phyloP scores from a whole-genome alignment of 2,329 filamentous ascomycete genomes.

The Hansfordia pulvinata region DNA sequence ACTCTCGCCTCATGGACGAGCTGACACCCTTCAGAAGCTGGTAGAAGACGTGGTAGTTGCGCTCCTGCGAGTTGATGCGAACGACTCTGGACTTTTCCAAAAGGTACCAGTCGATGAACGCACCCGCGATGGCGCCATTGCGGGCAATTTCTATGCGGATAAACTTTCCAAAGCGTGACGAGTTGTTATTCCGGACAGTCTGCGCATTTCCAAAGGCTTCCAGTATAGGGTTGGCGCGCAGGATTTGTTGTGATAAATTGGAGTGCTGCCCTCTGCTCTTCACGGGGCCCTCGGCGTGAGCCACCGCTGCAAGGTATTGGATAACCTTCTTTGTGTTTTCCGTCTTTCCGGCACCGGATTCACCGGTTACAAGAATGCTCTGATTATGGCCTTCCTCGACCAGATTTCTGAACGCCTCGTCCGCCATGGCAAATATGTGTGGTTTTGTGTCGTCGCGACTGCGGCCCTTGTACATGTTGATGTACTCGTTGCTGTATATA shows the following conservation, averaged over 20 bases:
- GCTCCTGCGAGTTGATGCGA: constrained; percentile 70
- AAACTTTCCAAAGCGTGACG: constrained; percentile 95
- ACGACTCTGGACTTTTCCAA: constrained; percentile 97
- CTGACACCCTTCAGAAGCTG: constrained; percentile 83
- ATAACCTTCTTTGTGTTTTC: constrained; percentile 99
- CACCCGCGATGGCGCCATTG: constrained; percentile 80
- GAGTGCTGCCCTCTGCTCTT: constrained; percentile 52
- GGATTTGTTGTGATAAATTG: constrained; percentile 89
- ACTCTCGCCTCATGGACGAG: constrained; percentile 55
- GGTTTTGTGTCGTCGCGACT: constrained; percentile 89
- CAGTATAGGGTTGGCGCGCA: constrained; percentile 90
- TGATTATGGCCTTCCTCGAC: constrained; percentile 94
- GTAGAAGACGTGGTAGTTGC: constrained; percentile 97
- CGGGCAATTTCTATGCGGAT: constrained; percentile 92
- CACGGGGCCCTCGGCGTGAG: constrained; percentile 62
- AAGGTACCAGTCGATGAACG: constrained; percentile 97
- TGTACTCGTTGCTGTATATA: constrained; percentile 92
- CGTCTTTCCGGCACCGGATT: constrained; percentile 95
- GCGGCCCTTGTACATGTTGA: constrained; percentile 94
- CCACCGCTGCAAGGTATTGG: constrained; percentile 91
- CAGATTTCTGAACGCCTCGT: constrained; percentile 88
- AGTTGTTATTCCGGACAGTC: constrained; percentile 96
- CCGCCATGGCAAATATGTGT: constrained; percentile 95
- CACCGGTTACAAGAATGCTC: constrained; percentile 93
- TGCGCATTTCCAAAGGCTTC: constrained; percentile 98